Evolutionary conservation across 371 early-diverging fungal genomes (phyloP).

Genomic region (Syncephalis plumigaleata): DNA sequence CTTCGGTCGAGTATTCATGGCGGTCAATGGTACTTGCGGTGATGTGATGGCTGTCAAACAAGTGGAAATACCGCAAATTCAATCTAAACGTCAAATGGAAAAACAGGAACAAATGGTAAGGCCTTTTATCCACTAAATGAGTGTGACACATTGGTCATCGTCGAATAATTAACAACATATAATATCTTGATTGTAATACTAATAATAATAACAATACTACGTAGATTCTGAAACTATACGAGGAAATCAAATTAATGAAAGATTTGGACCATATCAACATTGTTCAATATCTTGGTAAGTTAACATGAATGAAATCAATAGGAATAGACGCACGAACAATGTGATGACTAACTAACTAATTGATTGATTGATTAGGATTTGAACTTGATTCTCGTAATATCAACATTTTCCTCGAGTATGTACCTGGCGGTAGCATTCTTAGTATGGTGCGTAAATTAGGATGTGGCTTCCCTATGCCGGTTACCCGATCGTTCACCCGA

Average conservation of each 20-base stretch:
- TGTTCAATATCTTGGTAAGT: conserved; percentile 44
- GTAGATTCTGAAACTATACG: conserved; percentile 5
- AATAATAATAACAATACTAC: neutral
- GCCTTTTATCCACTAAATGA: too few relatives aligned
- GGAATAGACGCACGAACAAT: too few relatives aligned
- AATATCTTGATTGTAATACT: too few relatives aligned
- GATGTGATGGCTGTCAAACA: conserved; percentile 94
- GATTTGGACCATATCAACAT: conserved; percentile 69
- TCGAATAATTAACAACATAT: too few relatives aligned
- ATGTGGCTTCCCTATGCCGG: conserved; percentile 40
- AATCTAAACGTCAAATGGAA: conserved; percentile 3
- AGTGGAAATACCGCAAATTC: conserved; percentile 37
- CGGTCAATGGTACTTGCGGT: conserved; percentile 58
- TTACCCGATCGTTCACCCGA: conserved; percentile 60
- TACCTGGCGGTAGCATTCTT: conserved; percentile 66
- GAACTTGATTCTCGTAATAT: conserved; percentile 38
- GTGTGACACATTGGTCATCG: too few relatives aligned
- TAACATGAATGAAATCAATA: too few relatives aligned
- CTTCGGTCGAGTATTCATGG: conserved; percentile 86
- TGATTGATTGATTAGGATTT: conserved; percentile 15
- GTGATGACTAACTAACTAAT: too few relatives aligned
- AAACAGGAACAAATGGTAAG: neutral
- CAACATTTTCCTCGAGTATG: conserved; percentile 87
- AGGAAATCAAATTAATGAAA: conserved; percentile 70
- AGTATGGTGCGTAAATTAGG: conserved; percentile 49